Conservation (phyloP, 495 filamentous ascomycete genomes). For the Hypoxylon crocopeplum region DNA sequence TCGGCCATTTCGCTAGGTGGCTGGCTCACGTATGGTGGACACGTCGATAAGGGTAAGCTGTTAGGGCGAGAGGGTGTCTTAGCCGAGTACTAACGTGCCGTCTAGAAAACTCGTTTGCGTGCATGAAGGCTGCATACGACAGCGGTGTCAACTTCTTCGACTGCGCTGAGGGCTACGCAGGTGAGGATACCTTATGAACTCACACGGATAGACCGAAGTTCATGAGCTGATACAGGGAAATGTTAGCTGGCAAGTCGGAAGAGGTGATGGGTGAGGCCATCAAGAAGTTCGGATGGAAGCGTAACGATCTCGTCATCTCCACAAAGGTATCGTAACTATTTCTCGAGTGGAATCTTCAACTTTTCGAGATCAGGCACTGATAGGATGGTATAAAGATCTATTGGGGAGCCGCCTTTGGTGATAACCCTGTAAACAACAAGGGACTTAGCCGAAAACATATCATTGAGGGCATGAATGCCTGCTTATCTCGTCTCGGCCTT, state of each 20-base stretch:
- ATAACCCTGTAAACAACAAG: constrained; percentile 72
- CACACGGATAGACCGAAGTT: background rate
- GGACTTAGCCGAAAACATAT: constrained; percentile 87
- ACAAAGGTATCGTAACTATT: constrained; percentile 66
- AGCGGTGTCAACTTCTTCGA: constrained; percentile 80
- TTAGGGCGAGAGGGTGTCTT: background rate
- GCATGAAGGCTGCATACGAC: constrained; percentile 79
- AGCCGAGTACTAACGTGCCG: background rate
- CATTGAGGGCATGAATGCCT: constrained; percentile 68
- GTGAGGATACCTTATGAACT: constrained; percentile 13
- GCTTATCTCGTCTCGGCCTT: constrained; percentile 72
- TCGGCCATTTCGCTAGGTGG: constrained; percentile 77
- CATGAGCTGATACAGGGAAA: constrained; percentile 7
- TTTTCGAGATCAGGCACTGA: background rate
- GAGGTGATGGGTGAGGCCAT: constrained; percentile 76
- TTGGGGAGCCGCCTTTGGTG: constrained; percentile 67
- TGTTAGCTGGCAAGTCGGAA: constrained; percentile 66
- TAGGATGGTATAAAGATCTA: constrained; percentile 58
- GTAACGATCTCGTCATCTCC: constrained; percentile 82
- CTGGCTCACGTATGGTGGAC: constrained; percentile 80
- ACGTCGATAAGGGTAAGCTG: constrained; percentile 68
- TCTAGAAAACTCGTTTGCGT: constrained; percentile 68
- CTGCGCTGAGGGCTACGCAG: constrained; percentile 67
- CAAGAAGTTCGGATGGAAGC: constrained; percentile 72
- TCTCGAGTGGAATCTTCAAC: background rate